Base-by-base conservation (phyloP, 1,139 yeast species). In the Blastobotrys serpentis region DNA sequence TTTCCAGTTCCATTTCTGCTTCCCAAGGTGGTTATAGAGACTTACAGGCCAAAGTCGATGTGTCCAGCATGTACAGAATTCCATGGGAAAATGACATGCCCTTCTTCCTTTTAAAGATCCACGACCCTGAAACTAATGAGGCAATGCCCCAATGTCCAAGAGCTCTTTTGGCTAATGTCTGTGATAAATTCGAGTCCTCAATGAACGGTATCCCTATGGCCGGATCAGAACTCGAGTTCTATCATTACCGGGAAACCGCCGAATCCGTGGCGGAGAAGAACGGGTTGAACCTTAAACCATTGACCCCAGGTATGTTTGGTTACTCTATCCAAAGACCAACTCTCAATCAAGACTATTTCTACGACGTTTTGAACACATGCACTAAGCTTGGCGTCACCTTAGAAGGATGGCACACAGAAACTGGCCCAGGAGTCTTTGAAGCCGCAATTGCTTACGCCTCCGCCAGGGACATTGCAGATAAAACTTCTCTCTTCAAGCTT, bases 381-480 rank as follows among this genome's bases (percentile, higher is more conserved):
- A 43, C 48, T 7, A 44, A 51, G 10, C 56, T 66, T 22, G 58
- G 58, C 33, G 58, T 64, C 17, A 62, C 60, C 16, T 52, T 68
- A 29, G 72, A 68, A 47, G 68, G 70, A 3, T 67, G 68, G 66
- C 71, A 68, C 49, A 65, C 70, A 1, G 72, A 68, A 44, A 66
- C 71, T 1, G 72, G 72, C 3, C 72, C 72, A 6, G 71, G 72
- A 11, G 72, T 68, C 4, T 66, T 60, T 46, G 71, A 68, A 49
- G 70, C 69, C 14, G 72, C 71, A 2, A 58, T 68, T 43, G 68
- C 59, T 18, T 68, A 64, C 49, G 54, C 61, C 22, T 53, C 60
- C 14, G 71, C 68, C 10, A 51, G 43, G 5, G 47, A 53, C 2
- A 60, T 68, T 52, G 71, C 71, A 14, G 72, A 68, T 46, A 62